These are phyloP conservation scores for Cladophialophora exuberans DNA, from an alignment of 2,329 filamentous ascomycete species.

Conservation along the genomic window DNA sequence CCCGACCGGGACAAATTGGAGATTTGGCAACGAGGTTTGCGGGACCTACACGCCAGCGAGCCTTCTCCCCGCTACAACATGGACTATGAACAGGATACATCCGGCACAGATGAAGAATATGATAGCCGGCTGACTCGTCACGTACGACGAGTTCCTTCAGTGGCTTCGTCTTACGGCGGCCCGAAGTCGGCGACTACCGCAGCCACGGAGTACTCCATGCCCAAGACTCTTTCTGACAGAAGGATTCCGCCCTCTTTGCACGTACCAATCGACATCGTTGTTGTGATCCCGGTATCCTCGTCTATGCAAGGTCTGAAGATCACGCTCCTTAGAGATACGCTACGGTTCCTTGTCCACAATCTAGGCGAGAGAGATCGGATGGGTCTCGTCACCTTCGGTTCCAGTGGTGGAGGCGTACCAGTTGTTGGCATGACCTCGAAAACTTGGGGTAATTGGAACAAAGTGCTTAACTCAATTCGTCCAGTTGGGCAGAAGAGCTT, in stretches of 20 bases:
- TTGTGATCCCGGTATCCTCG: slow-evolving; percentile 94
- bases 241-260: slow-evolving; percentile 64
- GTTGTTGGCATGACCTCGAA: slow-evolving; percentile 99
- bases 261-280: slow-evolving; percentile 91
- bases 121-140: slow-evolving; percentile 57
- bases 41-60: slow-evolving; percentile 78
- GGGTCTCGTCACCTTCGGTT: slow-evolving; percentile 96
- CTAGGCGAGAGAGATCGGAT: slow-evolving; percentile 93
- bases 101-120: slow-evolving; percentile 87
- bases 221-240: slow-evolving; percentile 49
- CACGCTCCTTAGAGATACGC: slow-evolving; percentile 84
- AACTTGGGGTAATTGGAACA: slow-evolving; percentile 87
- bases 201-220: slow-evolving; percentile 86
- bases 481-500: slow-evolving; percentile 96
- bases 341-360: slow-evolving; percentile 87
- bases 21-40: slow-evolving; percentile 83
- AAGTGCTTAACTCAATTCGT: slow-evolving; percentile 81
- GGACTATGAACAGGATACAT: slow-evolving; percentile 80
- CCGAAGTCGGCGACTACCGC: slow-evolving; percentile 83
- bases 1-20: slow-evolving; percentile 82
- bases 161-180: slow-evolving; percentile 80
- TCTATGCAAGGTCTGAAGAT: slow-evolving; percentile 99
- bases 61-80: slow-evolving; percentile 59
- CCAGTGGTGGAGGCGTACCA: slow-evolving; percentile 87
- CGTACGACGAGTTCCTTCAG: slow-evolving; percentile 76